Percentiles rank a stretch among this genome's conserved stretches.
phyloP scores from a whole-genome alignment of 495 filamentous ascomycete genomes.

The Aspergillus affinis region DNA sequence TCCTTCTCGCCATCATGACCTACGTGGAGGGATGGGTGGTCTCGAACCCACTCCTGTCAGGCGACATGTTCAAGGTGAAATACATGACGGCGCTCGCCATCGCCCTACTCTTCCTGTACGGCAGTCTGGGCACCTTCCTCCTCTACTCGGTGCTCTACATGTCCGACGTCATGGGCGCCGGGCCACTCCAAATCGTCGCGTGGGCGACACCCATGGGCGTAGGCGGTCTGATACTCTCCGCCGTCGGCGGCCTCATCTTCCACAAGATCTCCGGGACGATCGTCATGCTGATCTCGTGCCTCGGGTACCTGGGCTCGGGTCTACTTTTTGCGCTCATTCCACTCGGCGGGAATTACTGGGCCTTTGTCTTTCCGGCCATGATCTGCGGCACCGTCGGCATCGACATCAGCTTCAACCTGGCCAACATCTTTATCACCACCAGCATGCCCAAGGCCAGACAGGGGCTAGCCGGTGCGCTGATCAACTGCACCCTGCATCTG shows the following conservation, averaged over 20 bases:
- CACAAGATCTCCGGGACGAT: constrained; percentile 73
- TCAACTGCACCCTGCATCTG: constrained; percentile 67
- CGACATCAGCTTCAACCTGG: constrained; percentile 80
- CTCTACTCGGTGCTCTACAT: constrained; percentile 78
- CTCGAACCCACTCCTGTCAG: constrained; percentile 68
- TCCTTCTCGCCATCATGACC: constrained; percentile 44
- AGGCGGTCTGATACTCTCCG: constrained; percentile 71
- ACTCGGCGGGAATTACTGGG: constrained; percentile 60
- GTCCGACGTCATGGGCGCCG: constrained; percentile 62
- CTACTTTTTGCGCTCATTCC: constrained; percentile 75
- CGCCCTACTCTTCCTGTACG: constrained; percentile 73
- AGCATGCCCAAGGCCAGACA: constrained; percentile 67
- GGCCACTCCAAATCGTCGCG: constrained; percentile 69
- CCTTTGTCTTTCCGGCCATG: constrained; percentile 81
- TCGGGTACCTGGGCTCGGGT: constrained; percentile 62
- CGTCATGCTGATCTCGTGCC: constrained; percentile 65
- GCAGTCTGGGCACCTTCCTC: constrained; percentile 72
- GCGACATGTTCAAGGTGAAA: constrained; percentile 70
- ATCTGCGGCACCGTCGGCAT: constrained; percentile 77
- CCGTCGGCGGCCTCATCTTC: constrained; percentile 70
- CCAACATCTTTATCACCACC: constrained; percentile 83
- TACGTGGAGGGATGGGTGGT: constrained; percentile 81
- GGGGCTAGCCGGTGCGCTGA: constrained; percentile 72
- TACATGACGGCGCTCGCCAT: constrained; percentile 68
- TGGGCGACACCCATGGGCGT: constrained; percentile 78